Evolutionary conservation across 805 yeast species (phyloP).

Genomic region (Candida incommunis): DNA sequence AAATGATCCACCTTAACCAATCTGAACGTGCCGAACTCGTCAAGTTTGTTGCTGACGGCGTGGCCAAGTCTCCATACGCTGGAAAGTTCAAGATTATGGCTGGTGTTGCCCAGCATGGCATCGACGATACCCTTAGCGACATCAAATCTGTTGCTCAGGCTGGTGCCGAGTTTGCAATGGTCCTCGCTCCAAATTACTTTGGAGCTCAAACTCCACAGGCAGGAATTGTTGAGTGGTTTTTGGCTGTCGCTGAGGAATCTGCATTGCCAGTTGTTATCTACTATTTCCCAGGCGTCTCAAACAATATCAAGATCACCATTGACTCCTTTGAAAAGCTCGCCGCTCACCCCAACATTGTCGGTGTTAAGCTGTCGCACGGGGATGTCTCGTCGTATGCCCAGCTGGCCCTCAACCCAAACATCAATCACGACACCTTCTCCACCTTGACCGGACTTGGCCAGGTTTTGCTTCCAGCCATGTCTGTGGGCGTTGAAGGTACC

Average conservation of each 20-base stretch:
- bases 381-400: constrained; percentile 34
- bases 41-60: constrained; percentile 18
- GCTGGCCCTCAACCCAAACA: constrained; percentile 29
- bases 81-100: constrained; percentile 31
- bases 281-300: constrained; percentile 38
- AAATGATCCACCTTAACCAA: constrained; percentile 35
- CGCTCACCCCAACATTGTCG: constrained; percentile 32
- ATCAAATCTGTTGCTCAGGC: constrained; percentile 15
- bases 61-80: constrained; percentile 17
- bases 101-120: constrained; percentile 34
- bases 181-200: constrained; percentile 34
- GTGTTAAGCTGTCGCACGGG: constrained; percentile 38
- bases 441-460: constrained; percentile 40
- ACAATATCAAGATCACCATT: constrained; percentile 26
- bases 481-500: constrained; percentile 35
- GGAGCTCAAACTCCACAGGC: constrained; percentile 31
- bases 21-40: constrained; percentile 25
- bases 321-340: constrained; percentile 28
- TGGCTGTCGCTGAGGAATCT: constrained; percentile 29
- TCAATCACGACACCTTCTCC: constrained; percentile 27
- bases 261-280: constrained; percentile 32
- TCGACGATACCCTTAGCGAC: constrained; percentile 29
- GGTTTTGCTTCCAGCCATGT: constrained; percentile 31
- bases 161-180: constrained; percentile 18
- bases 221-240: constrained; percentile 33